Percentiles rank a stretch among this genome's conserved stretches.
Conservation (phyloP, 768 basidiomycete genomes). For the Chalciporus sphaerocephalus region DNA sequence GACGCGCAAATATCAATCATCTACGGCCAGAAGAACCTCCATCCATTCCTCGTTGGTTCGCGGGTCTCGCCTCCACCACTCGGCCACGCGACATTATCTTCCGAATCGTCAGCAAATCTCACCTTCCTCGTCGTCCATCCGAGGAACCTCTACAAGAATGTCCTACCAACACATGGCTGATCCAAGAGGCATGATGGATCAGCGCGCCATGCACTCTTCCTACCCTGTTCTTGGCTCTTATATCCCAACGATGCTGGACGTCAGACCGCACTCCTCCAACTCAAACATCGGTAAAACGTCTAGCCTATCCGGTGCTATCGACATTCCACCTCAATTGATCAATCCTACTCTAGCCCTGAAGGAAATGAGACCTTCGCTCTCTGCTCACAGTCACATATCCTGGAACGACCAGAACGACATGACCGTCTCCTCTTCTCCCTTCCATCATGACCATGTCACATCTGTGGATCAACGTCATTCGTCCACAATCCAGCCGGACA, state of each 20-base stretch:
- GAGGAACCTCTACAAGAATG: slow-evolving; percentile 28
- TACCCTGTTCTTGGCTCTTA: slow-evolving; percentile 32
- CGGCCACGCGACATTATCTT: slow-evolving; percentile 28
- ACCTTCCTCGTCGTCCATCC: slow-evolving; percentile 16
- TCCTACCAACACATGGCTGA: slow-evolving; percentile 30
- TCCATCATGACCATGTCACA: slow-evolving; percentile 24
- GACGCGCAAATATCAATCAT: slow-evolving; percentile 31
- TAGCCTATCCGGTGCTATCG: slow-evolving; percentile 58
- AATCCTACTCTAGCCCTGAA: slow-evolving; percentile 28
- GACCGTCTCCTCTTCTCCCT: neutral
- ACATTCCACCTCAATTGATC: slow-evolving; percentile 34
- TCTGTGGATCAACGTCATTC: slow-evolving; percentile 23
- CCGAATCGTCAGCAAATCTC: slow-evolving; percentile 25
- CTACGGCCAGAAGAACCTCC: slow-evolving; percentile 32
- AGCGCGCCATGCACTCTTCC: slow-evolving; percentile 29
- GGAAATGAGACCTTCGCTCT: slow-evolving; percentile 18
- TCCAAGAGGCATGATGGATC: slow-evolving; percentile 40
- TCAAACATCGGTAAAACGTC: slow-evolving; percentile 44
- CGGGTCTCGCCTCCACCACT: slow-evolving; percentile 16
- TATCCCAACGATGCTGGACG: slow-evolving; percentile 26
- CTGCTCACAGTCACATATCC: neutral
- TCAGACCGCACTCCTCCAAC: slow-evolving; percentile 32
- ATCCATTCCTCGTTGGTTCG: slow-evolving; percentile 31
- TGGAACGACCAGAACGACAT: slow-evolving; percentile 9
- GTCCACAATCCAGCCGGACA: slow-evolving; percentile 17